Evolutionary conservation across 768 basidiomycete genomes (phyloP), one percentile per base, ranked within the genome.

Genomic region (Collybia mongolica): DNA sequence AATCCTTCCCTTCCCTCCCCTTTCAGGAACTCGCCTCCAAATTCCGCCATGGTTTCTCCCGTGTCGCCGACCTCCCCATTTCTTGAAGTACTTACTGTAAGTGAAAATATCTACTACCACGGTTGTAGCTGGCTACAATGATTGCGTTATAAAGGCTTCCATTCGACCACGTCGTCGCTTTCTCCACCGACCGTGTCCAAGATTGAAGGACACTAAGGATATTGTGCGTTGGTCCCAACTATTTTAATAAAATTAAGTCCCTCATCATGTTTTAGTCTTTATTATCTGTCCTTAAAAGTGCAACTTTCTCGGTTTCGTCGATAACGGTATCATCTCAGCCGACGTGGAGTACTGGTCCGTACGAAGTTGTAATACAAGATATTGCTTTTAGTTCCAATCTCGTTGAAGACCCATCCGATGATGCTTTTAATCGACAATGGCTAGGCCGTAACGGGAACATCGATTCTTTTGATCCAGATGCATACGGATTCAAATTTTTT

Each of bases 341-440:
- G 37, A 63, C 62, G 38, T 53, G 57, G 39, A 59, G 65, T 8
- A 51, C 65, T 18, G 72, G 66, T 19, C 69, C 70, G 37, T 82
- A 82, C 57, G 70, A 67, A 43, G 58, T 77, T 17, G 62, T 70
- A 43, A 58, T 85, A 18, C 70, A 72, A 38, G 64, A 74, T 23
- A 56, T 80, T 12, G 54, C 60, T 1, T 56, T 80, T 20, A 62
- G 65, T 28, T 72, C 76, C 20, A 71, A 73, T 22, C 68, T 79
- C 14, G 83, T 84, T 52, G 71, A 81, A 19, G 38, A 51, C 43
- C 68, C 77, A 3, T 65, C 66, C 8, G 52, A 59, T 18, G 74
- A 74, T 54, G 53, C 65, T 1, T 61, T 81, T 5, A 84, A 87
- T 61, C 68, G 67, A 41, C 62, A 74, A 44, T 77, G 79, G 72